Conservation (phyloP, 1,284 basidiomycete species). For the Rhodotorula sp. region DNA sequence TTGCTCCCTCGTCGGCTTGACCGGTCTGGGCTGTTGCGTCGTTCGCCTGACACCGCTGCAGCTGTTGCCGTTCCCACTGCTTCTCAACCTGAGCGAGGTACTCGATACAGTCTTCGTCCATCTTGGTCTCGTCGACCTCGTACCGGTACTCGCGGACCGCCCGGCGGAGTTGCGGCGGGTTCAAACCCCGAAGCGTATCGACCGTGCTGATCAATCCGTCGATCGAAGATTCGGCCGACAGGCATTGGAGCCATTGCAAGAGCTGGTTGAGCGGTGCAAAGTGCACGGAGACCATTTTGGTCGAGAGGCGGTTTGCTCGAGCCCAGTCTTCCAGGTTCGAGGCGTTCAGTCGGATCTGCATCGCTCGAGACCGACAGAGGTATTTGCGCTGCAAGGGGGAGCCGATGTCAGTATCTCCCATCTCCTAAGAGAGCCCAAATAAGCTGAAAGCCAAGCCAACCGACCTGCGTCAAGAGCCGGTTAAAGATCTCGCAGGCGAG, state of each 20-base stretch:
- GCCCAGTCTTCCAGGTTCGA: constrained; percentile 89
- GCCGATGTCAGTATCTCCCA: too few relatives aligned
- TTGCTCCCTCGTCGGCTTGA: neutral
- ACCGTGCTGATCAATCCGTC: constrained; percentile 83
- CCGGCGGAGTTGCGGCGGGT: constrained; percentile 91
- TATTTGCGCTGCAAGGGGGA: constrained; percentile 68
- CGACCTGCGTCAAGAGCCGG: constrained; percentile 68
- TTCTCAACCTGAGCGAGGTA: constrained; percentile 90
- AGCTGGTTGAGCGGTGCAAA: constrained; percentile 82
- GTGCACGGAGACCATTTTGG: constrained; percentile 69
- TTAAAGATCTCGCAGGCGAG: constrained; percentile 83
- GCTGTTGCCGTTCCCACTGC: constrained; percentile 73
- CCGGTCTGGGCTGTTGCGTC: neutral
- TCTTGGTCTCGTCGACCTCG: constrained; percentile 84
- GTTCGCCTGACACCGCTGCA: constrained; percentile 18
- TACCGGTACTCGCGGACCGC: constrained; percentile 92
- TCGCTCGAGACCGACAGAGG: constrained; percentile 82
- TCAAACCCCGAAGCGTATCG: constrained; percentile 78
- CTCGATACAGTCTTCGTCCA: constrained; percentile 91
- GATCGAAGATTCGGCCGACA: constrained; percentile 78
- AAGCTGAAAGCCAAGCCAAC: neutral
- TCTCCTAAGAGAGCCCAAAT: neutral
- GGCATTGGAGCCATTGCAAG: constrained; percentile 78
- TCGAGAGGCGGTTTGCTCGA: constrained; percentile 68
- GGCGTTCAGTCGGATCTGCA: constrained; percentile 87